Evolutionary conservation across 345 rosid species (phyloP).

Genomic region (Corchorus capsularis): DNA sequence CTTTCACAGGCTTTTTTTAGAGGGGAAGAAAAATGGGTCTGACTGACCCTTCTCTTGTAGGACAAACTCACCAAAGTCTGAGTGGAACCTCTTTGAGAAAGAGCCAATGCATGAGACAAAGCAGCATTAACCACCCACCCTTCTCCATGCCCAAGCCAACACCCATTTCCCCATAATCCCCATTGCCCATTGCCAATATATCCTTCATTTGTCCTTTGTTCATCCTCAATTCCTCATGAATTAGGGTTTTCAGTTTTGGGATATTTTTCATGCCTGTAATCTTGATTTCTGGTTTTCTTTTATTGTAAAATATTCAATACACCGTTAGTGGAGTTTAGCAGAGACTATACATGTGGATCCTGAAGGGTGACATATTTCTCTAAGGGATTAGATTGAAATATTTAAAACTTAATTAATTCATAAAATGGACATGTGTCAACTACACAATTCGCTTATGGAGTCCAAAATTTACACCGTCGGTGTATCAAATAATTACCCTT

Average conservation of each 20-base stretch:
- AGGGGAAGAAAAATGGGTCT: background rate
- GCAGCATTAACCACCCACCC: constrained; percentile 28
- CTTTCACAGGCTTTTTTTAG: constrained; percentile 15
- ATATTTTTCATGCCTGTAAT: background rate
- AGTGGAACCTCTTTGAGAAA: background rate
- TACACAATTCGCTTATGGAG: too few relatives aligned
- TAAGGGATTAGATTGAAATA: too few relatives aligned
- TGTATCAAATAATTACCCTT: too few relatives aligned
- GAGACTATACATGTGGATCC: too few relatives aligned
- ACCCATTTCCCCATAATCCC: too few relatives aligned
- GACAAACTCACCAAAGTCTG: constrained; percentile 18
- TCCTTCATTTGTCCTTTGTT: background rate
- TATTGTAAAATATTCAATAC: too few relatives aligned
- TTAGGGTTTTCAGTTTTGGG: background rate
- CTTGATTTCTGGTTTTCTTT: background rate
- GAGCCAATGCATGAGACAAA: constrained; percentile 41
- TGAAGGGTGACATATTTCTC: too few relatives aligned
- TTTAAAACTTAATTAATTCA: too few relatives aligned
- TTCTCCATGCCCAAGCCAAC: background rate
- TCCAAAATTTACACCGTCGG: too few relatives aligned
- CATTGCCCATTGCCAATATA: background rate
- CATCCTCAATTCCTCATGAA: background rate
- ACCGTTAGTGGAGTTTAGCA: too few relatives aligned
- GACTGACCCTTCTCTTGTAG: background rate
- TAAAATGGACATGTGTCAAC: too few relatives aligned